Evolutionary conservation across 768 basidiomycete species (phyloP), one percentile per base, ranked within the genome.

Genomic region (Trametes villosa): DNA sequence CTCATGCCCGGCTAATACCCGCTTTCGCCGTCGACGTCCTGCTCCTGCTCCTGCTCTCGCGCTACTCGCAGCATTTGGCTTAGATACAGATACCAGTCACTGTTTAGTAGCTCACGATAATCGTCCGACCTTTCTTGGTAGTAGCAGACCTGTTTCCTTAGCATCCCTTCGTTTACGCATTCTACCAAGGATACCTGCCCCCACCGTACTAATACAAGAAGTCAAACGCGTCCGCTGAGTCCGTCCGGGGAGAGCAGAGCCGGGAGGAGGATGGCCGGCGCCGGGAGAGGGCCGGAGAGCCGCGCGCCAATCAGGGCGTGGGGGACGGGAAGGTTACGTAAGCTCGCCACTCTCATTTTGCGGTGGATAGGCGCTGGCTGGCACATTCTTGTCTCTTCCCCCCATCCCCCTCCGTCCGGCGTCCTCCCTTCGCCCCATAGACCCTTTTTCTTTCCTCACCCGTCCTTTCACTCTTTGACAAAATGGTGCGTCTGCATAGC

Each of bases 401-500:
- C 51, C 60, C 54, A 41, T 29, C 53, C 50, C 47, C 41, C 31
- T 40, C 49, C 44, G 24, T 54, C 41, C 52, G 57, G 40, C 46
- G 52, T 56, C 30, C 57, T n/a, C 26, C 45, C 33, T n/a, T 48
- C 61, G 58, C 30, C 40, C 30, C 38, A 44, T 61, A 65, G 52
- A 56, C 57, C n/a, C n/a, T 57, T 48, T 48, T 46, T 44, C 31
- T 45, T 40, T 46, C 52, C 47, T 49, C 57, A 29, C 41, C 53
- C 20, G n/a, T 36, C 49, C 31, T 49, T 62, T 42, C 31, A 44
- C 54, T 57, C 52, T 61, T 57, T 62, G 34, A 26, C 65, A 68
- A 66, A 60, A 68, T 71, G 67, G 68, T 72, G 26, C 50, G 68
- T 65, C 41, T 24, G 20, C 4, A 18, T 36, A 4, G 15, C 24